Base-by-base conservation (phyloP, 208 protist genomes). In the Crithidia brevicula region DNA sequence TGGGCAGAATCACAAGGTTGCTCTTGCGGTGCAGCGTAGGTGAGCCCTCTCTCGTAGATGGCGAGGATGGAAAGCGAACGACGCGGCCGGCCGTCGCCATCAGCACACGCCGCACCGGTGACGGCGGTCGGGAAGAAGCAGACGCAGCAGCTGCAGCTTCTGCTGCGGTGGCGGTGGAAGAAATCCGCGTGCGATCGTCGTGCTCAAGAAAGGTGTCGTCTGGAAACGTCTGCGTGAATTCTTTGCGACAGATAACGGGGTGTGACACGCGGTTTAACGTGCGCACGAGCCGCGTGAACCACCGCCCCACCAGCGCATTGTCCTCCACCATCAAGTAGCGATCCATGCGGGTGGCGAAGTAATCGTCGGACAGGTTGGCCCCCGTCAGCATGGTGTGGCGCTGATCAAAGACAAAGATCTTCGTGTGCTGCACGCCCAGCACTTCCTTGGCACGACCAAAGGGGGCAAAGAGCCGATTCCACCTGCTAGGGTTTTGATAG, bases 351-450 rank as follows among this genome's bases (percentile, higher is more conserved):
- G 95, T 92, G 20, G 83, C 81, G 47, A 98, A 98, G 85, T 99
- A 99, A 66, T 97, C 89, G 36, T 97, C 88, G 3, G 86, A 96
- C 4, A 99, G 79, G 78, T 99, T 99, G 13, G 97, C 97, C 4
- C 97, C 97, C 16, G 88, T 96, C 10, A 98, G 47, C 20, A 98
- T 72, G 31, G 84, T 92, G 74, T 98, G 67, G 11, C 33, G 30
- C 23, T 66, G 62, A 65, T 99, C 97, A 51, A 98, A 97, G 25
- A 95, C 78, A 50, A 96, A 98, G 22, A 93, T 71, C 63, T 99
- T 99, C 10, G 97, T 91, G 83, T 99, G 97, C 75, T 98, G 94
- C 42, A 99, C 93, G 10, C 96, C 96, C 3, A 98, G 69, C 31
- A 66, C 82, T 79, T 96, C 91, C 51, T 83, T 83, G 16, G 78